Evolutionary conservation across 805 yeast genomes (phyloP), one percentile per base, ranked within the genome.

Genomic region (Grigorovia transvaalensis): DNA sequence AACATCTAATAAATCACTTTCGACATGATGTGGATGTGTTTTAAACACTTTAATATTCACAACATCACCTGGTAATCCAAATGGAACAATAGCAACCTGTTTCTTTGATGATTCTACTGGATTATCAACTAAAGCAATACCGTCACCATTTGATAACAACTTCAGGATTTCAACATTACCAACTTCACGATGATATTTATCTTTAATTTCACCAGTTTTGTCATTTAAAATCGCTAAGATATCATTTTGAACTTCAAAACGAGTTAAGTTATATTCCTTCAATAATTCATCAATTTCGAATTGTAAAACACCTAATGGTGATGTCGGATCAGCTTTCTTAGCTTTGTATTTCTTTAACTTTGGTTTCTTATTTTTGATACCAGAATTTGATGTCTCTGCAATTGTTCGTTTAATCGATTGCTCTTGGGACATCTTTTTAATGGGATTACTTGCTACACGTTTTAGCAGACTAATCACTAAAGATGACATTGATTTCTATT

Each of bases 121-220:
- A 58, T 82, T 81, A 4, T 75, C 70, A 47, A 85, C 74, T 4
- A 88, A 54, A 0, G 86, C 96, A 20, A 91, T 59, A 1, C 97
- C 97, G 56, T 89, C 96, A 51, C 98, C 98, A 55, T 81, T 86
- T 1, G 96, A 84, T 11, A 88, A 73, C 15, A 85, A 68, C 46
- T 72, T 73, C 35, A 76, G 59, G 48, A 93, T 74, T 54, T 76
- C 68, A 18, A 88, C 88, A 52, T 80, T 71, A 1, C 69, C 63
- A 1, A 83, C 85, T 2, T 65, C 67, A 50, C 90, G 74, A 61
- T 87, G 86, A 59, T 80, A 83, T 45, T 64, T 69, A 1, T 71
- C 55, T 68, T 74, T 62, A 59, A 69, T 57, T 1, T 71, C 73
- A 33, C 55, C 57, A 1, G 59, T 52, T 11, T 70, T 67, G 58